phyloP scores from a whole-genome alignment of 1,139 yeast genomes.

The Hansenula lynferdii region DNA sequence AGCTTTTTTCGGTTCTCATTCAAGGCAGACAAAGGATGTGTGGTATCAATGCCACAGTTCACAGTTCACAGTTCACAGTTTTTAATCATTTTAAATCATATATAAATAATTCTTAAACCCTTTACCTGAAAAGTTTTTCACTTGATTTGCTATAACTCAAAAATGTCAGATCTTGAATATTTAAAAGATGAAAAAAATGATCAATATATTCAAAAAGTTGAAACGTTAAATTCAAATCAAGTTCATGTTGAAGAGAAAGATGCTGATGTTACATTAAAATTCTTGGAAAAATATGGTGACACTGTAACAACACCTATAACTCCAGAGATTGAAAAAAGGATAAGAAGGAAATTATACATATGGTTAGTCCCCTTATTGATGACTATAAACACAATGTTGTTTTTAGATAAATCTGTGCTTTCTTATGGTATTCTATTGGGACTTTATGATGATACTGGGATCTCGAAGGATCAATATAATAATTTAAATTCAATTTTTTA shows the following conservation, averaged over 20 bases:
- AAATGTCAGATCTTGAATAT: not conserved
- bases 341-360: slow-evolving; percentile 23
- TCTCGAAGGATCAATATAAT: slow-evolving; percentile 30
- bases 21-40: too few species aligned
- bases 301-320: slow-evolving; percentile 15
- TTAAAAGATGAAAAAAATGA: not conserved
- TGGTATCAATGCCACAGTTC: too few species aligned
- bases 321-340: slow-evolving; percentile 26
- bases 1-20: too few species aligned
- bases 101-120: too few species aligned
- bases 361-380: slow-evolving; percentile 25
- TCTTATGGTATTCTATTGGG: slow-evolving; percentile 43
- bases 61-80: too few species aligned
- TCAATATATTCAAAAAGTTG: not conserved
- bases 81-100: too few species aligned
- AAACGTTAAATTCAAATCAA: not conserved
- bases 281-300: slow-evolving; percentile 25
- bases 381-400: slow-evolving; percentile 30
- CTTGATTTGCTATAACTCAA: too few species aligned
- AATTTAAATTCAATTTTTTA: slow-evolving; percentile 41
- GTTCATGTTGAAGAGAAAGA: slow-evolving; percentile 11
- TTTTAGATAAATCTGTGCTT: slow-evolving; percentile 41
- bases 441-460: slow-evolving; percentile 38
- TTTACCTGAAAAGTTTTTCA: too few species aligned
- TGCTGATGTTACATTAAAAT: slow-evolving; percentile 32